Base-by-base conservation (phyloP, 192 early-diverging fungal species). In the Linderina pennispora region DNA sequence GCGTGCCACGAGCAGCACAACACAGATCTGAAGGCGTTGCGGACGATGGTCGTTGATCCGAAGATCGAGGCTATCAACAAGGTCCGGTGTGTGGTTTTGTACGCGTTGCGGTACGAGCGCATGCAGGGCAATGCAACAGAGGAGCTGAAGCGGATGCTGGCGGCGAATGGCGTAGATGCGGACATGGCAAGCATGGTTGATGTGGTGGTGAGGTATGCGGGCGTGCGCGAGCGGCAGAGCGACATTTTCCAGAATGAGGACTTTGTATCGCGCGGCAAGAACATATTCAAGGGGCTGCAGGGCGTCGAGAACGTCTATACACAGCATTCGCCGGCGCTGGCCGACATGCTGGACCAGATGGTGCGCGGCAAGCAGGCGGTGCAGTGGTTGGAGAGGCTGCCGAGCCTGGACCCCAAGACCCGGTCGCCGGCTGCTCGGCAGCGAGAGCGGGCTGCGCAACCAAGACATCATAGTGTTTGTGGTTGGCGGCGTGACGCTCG, bases 241-340 rank as follows among this genome's bases (percentile, higher is more conserved):
- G 93, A 93, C 48, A 48, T 96, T 31, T 92, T 96, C 56, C 80
- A 85, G 5, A 95, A 91, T 53, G 80, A 92, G 45, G 84, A 87
- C 34, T 75, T 97, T 24, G 74, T 99, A 31, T 82, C 88, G 14
- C 74, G 86, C 18, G 87, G 91, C 13, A 83, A 83, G 42, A 93
- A 87, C 43, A 88, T 88, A 5, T 82, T 99, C 51, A 97, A 95
- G 55, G 94, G 96, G 10, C 67, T 99, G 31, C 91, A 93, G 71
- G 77, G 97, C 8, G 91, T 94, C 19, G 97, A 99, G 48, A 99
- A 99, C 55, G 94, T 99, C 8, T 99, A 99, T 54, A 97, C 94
- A 14, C 93, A 95, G 56, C 94, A 99, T 58, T 78, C 76, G 17
- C 93, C 97, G 15, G 79, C 83, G n/a, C 51, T 99, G 33, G 81